These are phyloP conservation scores for Ogataea hybrid DNA, from an alignment of 1,139 yeast genomes.

Conservation along the genomic window DNA sequence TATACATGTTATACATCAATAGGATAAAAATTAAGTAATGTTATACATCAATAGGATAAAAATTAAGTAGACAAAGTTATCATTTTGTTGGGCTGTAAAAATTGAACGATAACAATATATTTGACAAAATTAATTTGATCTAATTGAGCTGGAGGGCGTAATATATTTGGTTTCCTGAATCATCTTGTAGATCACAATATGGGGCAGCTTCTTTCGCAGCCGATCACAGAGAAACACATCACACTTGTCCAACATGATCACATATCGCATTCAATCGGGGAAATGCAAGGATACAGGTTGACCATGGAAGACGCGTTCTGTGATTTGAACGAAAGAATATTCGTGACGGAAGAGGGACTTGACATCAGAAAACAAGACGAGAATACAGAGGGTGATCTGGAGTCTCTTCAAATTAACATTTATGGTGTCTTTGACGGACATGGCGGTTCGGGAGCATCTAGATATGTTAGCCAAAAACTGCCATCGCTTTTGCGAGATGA, in stretches of 20 bases:
- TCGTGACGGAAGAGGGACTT: neutral
- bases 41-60: too few relatives aligned
- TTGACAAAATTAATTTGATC: neutral
- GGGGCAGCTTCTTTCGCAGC: slow-evolving; percentile 80
- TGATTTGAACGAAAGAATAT: slow-evolving; percentile 35
- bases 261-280: slow-evolving; percentile 61
- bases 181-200: slow-evolving; percentile 23
- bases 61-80: too few relatives aligned
- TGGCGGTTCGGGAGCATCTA: slow-evolving; percentile 66
- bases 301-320: slow-evolving; percentile 79
- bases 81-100: slow-evolving; percentile 7
- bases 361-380: neutral
- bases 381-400: neutral
- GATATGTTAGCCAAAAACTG: slow-evolving; percentile 48
- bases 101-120: slow-evolving; percentile 5
- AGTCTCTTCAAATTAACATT: slow-evolving; percentile 43
- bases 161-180: neutral
- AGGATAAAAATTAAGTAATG: too few relatives aligned
- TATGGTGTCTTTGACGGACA: slow-evolving; percentile 83
- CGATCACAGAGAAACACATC: slow-evolving; percentile 66
- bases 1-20: too few relatives aligned
- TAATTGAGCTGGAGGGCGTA: neutral
- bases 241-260: slow-evolving; percentile 37
- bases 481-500: slow-evolving; percentile 23
- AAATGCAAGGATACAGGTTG: slow-evolving; percentile 77